Conservation (phyloP, 495 filamentous ascomycete genomes). For the Penicillium canescens region DNA sequence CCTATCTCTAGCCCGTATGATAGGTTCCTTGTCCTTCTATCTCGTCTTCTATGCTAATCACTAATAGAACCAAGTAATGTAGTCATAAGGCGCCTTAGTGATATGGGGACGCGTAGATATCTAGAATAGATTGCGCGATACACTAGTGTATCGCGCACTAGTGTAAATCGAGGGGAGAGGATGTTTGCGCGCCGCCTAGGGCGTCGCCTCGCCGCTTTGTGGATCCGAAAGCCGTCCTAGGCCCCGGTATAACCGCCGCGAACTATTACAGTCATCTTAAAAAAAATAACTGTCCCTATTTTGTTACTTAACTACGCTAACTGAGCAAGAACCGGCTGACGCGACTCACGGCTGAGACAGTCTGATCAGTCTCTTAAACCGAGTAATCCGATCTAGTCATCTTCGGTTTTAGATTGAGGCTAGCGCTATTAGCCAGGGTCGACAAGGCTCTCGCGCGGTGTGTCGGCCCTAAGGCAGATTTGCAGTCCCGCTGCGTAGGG, state of each 20-base stretch:
- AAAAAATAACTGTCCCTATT: too few relatives aligned
- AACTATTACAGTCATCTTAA: background rate
- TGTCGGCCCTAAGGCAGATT: too few relatives aligned
- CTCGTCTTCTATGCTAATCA: background rate
- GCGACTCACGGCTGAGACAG: background rate
- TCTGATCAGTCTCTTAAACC: background rate
- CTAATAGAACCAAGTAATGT: too few relatives aligned
- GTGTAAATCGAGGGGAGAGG: background rate
- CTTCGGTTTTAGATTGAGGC: too few relatives aligned
- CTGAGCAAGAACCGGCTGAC: background rate
- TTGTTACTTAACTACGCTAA: background rate
- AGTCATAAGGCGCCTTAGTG: too few relatives aligned
- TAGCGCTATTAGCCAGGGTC: too few relatives aligned
- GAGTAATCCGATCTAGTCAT: background rate
- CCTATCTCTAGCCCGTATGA: background rate
- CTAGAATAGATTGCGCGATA: background rate
- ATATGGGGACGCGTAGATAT: background rate
- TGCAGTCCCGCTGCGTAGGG: too few relatives aligned
- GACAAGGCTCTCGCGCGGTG: too few relatives aligned
- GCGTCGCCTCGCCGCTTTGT: background rate
- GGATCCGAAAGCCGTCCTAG: background rate
- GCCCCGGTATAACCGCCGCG: background rate
- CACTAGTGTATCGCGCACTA: background rate
- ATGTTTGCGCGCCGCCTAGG: background rate
- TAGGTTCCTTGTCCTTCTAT: background rate